Conservation (phyloP, 106 monocot species). For the Platanthera zijinensis region DNA sequence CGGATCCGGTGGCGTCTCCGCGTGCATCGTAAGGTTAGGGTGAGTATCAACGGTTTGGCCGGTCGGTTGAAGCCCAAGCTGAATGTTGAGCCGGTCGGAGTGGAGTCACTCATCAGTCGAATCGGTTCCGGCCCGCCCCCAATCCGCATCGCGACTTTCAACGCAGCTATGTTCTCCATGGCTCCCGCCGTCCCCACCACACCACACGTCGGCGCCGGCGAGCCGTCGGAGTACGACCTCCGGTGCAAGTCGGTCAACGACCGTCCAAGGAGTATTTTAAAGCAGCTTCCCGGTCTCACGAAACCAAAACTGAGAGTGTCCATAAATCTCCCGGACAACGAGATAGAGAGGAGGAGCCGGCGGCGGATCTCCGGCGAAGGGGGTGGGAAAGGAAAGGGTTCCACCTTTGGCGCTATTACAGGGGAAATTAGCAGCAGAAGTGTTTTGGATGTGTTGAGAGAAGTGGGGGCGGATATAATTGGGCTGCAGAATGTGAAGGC, state of each 20-base stretch:
- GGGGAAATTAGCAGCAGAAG: conserved; percentile 29
- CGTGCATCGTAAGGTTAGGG: not conserved
- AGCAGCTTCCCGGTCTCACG: conserved; percentile 28
- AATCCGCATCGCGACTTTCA: conserved; percentile 66
- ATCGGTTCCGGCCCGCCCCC: not conserved
- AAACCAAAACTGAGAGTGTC: conserved; percentile 56
- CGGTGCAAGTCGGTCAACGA: conserved; percentile 16
- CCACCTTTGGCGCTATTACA: not conserved
- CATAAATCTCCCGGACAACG: conserved; percentile 85
- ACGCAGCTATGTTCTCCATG: conserved; percentile 86
- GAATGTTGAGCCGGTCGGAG: not conserved
- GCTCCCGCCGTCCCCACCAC: conserved; percentile 33
- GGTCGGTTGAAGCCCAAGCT: not conserved
- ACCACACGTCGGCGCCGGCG: too few species aligned
- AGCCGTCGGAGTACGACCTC: not conserved
- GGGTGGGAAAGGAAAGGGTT: conserved; percentile 18
- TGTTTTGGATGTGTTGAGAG: conserved; percentile 72
- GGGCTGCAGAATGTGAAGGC: conserved; percentile 90
- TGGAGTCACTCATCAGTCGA: not conserved
- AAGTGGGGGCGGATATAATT: conserved; percentile 68
- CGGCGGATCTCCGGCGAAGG: conserved; percentile 19
- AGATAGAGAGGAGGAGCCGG: conserved; percentile 31
- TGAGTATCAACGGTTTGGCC: not conserved
- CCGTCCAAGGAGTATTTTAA: conserved; percentile 62
- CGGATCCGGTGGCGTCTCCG: conserved; percentile 8